phyloP scores from a whole-genome alignment of 1,139 yeast genomes.

The Protomyces inundatus region DNA sequence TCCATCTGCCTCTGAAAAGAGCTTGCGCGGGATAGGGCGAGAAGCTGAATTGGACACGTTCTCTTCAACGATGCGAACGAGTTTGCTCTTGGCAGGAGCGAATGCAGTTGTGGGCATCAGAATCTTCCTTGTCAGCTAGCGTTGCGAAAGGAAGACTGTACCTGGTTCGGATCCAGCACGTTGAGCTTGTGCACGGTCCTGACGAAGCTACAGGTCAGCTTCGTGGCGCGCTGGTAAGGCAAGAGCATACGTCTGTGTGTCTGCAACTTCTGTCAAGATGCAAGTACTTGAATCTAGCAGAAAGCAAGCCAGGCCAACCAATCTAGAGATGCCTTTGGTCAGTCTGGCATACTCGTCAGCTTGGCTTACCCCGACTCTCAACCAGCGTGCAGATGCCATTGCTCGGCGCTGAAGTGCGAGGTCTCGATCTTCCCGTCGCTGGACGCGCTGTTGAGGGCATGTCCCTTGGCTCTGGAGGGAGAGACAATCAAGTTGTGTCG shows the following conservation, averaged over 20 bases:
- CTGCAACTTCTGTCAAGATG: constrained; percentile 39
- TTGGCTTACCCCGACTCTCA: background rate
- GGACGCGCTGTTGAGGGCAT: background rate
- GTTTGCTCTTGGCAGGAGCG: constrained; percentile 38
- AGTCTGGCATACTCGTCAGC: constrained; percentile 32
- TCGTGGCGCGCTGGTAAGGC: constrained; percentile 32
- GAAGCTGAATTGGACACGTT: constrained; percentile 38
- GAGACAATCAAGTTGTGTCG: no score
- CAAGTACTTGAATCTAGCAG: constrained; percentile 39
- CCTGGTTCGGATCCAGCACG: constrained; percentile 41
- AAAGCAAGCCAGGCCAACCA: constrained; percentile 43
- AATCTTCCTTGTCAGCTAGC: constrained; percentile 32
- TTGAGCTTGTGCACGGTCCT: constrained; percentile 45
- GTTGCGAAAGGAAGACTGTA: background rate
- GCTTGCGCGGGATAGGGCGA: constrained; percentile 34
- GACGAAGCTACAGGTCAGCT: constrained; percentile 47
- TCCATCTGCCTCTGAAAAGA: constrained; percentile 36
- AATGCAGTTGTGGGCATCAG: constrained; percentile 39
- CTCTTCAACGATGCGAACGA: constrained; percentile 41
- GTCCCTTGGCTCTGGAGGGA: background rate
- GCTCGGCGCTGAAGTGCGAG: background rate
- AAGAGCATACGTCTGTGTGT: constrained; percentile 29
- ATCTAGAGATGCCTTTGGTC: constrained; percentile 39
- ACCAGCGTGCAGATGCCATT: background rate
- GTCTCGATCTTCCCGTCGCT: background rate